Conservation (phyloP, 78 protist genomes). For the Speleostelium caveatum region DNA sequence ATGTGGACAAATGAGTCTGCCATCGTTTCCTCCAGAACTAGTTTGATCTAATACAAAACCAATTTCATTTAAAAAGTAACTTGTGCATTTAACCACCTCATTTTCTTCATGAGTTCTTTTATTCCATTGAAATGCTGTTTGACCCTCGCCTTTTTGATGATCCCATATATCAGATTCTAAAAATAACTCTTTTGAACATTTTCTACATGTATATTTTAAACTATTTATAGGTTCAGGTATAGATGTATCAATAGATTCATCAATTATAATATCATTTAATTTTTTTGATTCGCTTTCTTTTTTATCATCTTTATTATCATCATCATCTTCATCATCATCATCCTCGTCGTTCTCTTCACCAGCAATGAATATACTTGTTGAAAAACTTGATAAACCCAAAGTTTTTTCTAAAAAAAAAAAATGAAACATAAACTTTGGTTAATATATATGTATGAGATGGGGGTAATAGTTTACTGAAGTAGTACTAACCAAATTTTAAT, state of each 20-base stretch:
- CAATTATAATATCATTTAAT: not conserved
- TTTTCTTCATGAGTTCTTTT: conserved; percentile 10
- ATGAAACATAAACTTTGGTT: not conserved
- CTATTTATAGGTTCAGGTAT: no score
- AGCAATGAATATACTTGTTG: no score
- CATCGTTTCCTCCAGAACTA: not conserved
- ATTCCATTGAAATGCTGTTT: conserved; percentile 37
- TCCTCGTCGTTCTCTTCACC: no score
- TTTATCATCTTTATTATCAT: no score
- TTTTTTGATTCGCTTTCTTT: not conserved
- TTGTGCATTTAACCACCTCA: conserved; percentile 20
- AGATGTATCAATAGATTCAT: not conserved
- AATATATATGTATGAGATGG: not conserved
- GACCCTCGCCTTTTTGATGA: conserved; percentile 63
- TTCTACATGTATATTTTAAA: conserved; percentile 45
- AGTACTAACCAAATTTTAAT: conserved; percentile 12
- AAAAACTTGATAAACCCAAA: no score
- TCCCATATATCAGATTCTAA: conserved; percentile 6
- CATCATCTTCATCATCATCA: no score
- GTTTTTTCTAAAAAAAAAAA: not conserved
- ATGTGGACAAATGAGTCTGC: conserved; percentile 31
- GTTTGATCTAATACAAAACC: conserved; percentile 6
- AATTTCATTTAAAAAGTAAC: conserved; percentile 22
- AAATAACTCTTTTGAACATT: conserved; percentile 49
- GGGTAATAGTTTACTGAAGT: no score